Conservation (phyloP, 306 rosid species). For the Ceratonia siliqua region DNA sequence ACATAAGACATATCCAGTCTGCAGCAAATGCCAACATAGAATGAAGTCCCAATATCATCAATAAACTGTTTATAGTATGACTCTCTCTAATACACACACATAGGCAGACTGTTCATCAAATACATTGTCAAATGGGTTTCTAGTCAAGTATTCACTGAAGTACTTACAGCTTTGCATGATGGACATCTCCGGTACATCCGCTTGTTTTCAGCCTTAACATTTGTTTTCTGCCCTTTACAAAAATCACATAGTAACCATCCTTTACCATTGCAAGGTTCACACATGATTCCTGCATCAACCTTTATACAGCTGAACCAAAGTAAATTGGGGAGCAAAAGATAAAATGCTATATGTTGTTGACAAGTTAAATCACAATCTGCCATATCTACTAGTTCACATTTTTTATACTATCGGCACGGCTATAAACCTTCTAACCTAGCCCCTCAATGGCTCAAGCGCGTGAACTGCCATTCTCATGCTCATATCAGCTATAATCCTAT, state of each 20-base stretch:
- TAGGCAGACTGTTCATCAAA: background rate
- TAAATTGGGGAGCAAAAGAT: background rate
- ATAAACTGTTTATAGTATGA: background rate
- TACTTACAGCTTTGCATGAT: conserved; percentile 83
- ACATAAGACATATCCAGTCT: conserved; percentile 79
- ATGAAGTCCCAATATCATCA: background rate
- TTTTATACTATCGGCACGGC: background rate
- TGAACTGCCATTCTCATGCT: background rate
- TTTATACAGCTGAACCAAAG: conserved; percentile 40
- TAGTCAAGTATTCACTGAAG: background rate
- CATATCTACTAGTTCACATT: background rate
- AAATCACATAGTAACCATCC: conserved; percentile 90
- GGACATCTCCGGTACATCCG: conserved; percentile 87
- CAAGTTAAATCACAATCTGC: background rate
- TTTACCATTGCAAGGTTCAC: conserved; percentile 74
- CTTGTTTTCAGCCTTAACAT: conserved; percentile 72
- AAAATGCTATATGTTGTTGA: background rate
- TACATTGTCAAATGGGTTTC: background rate
- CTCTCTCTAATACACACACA: background rate
- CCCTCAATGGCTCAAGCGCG: background rate
- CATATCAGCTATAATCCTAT: background rate
- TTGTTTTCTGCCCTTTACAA: conserved; percentile 80
- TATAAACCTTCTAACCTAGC: background rate
- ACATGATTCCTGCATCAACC: conserved; percentile 59
- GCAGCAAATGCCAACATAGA: conserved; percentile 25